Conservation (phyloP, 176 grass and related monocot genomes). For the Oryza meridionalis region DNA sequence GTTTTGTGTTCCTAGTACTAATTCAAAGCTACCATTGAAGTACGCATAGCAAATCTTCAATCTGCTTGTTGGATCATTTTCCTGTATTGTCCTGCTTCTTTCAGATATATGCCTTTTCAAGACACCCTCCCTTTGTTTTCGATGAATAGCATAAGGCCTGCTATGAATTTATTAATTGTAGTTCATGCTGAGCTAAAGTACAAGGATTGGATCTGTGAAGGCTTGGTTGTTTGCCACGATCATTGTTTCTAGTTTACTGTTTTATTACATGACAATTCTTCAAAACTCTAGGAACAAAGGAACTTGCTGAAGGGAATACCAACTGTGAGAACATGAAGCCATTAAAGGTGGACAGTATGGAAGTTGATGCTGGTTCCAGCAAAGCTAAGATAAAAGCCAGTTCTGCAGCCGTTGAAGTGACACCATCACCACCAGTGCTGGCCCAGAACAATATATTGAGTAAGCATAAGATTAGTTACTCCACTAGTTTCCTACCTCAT, state of each 20-base stretch:
- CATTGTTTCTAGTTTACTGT: background rate
- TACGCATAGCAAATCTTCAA: background rate
- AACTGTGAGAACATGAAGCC: slow-evolving; percentile 28
- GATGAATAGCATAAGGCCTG: background rate
- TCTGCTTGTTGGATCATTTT: background rate
- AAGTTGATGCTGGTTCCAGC: slow-evolving; percentile 45
- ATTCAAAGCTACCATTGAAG: background rate
- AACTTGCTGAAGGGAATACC: slow-evolving; percentile 45
- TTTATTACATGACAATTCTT: slow-evolving; percentile 8
- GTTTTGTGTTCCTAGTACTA: background rate
- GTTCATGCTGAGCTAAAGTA: no score
- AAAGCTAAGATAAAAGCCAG: slow-evolving; percentile 44
- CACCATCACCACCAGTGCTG: background rate
- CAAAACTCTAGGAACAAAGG: slow-evolving; percentile 49
- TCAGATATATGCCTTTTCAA: slow-evolving; percentile 31
- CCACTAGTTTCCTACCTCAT: background rate
- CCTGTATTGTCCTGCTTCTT: background rate
- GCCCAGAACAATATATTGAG: slow-evolving; percentile 38
- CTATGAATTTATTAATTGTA: no score
- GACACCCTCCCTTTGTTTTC: background rate
- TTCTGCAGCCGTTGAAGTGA: slow-evolving; percentile 28
- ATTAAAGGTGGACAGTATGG: slow-evolving; percentile 44
- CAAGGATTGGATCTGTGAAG: no score
- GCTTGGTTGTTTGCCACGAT: background rate
- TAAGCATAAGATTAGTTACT: slow-evolving; percentile 58